Percentiles rank a stretch among this genome's conserved stretches.
Conservation (phyloP, 129 eudicot genomes). For the Scalesia atractyloides region DNA sequence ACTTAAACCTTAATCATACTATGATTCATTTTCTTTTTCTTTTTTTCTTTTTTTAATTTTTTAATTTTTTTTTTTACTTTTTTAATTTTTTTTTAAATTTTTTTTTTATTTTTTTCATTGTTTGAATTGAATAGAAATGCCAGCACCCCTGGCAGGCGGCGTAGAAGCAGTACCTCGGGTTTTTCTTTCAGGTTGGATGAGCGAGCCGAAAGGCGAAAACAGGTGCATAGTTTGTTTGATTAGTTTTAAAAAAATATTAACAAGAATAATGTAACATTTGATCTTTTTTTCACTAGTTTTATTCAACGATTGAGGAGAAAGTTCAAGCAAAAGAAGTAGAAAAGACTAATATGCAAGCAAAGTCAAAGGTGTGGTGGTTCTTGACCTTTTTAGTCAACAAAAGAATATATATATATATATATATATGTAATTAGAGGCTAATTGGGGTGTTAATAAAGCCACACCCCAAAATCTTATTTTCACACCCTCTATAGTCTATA, state of each 20-base stretch:
- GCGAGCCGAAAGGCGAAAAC: slow-evolving; percentile 89
- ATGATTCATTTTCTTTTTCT: not conserved
- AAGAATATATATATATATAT: not conserved
- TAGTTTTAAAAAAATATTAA: not conserved
- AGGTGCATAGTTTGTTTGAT: slow-evolving; percentile 41
- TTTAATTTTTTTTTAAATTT: not conserved
- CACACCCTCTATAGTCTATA: no score
- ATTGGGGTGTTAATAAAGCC: not conserved
- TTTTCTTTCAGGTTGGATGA: slow-evolving; percentile 75
- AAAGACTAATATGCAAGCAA: slow-evolving; percentile 59
- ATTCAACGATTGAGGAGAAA: slow-evolving; percentile 75
- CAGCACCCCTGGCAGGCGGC: slow-evolving; percentile 39
- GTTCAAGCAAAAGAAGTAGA: slow-evolving; percentile 78
- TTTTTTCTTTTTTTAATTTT: not conserved
- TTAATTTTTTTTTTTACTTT: not conserved
- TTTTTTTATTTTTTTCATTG: not conserved
- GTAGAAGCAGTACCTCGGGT: slow-evolving; percentile 44
- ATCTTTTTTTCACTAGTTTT: slow-evolving; percentile 49
- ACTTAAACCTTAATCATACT: not conserved
- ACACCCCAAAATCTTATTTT: no score
- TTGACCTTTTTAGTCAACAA: slow-evolving; percentile 12
- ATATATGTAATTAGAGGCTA: not conserved
- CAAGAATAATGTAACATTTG: not conserved
- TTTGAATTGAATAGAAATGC: slow-evolving; percentile 13
- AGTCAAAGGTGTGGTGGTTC: slow-evolving; percentile 65